These are phyloP conservation scores for Fusarium aywerte DNA, from an alignment of 2,329 filamentous ascomycete species.

Conservation along the genomic window DNA sequence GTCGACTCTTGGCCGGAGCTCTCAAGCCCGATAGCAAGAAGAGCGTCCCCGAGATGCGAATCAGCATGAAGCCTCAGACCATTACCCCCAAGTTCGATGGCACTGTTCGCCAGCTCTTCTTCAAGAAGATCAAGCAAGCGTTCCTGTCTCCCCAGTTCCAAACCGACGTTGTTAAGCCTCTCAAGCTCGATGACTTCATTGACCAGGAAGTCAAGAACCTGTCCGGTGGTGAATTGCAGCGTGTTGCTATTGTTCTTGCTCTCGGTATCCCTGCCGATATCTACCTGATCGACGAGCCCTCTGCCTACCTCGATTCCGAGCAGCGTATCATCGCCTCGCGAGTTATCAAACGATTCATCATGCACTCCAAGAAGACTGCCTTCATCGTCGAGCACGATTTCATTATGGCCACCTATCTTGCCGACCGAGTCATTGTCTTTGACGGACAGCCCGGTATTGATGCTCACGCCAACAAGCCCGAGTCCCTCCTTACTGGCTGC, in stretches of 20 bases:
- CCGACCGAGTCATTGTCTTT: slow-evolving; percentile 98
- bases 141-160: slow-evolving; percentile 99
- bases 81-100: slow-evolving; percentile 98
- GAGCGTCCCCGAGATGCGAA: slow-evolving; percentile 91
- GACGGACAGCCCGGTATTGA: slow-evolving; percentile 92
- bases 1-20: slow-evolving; percentile 91
- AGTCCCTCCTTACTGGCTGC: slow-evolving; percentile 94
- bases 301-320: slow-evolving; percentile 97
- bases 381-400: slow-evolving; percentile 99
- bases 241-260: slow-evolving; percentile 97
- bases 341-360: slow-evolving; percentile 99
- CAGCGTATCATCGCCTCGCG: slow-evolving; percentile 97
- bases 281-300: slow-evolving; percentile 98
- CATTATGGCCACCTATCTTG: slow-evolving; percentile 84
- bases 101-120: slow-evolving; percentile 96
- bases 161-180: slow-evolving; percentile 99
- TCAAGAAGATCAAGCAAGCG: slow-evolving; percentile 98
- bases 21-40: slow-evolving; percentile 86
- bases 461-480: slow-evolving; percentile 86
- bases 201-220: slow-evolving; percentile 99
- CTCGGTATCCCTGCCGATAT: slow-evolving; percentile 96
- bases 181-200: slow-evolving; percentile 98
- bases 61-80: slow-evolving; percentile 99
- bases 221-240: slow-evolving; percentile 98
- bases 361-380: slow-evolving; percentile 99